These are phyloP conservation scores for Parmales sp. DNA, from an alignment of 108 stramenopile species.

Conservation along the genomic window DNA sequence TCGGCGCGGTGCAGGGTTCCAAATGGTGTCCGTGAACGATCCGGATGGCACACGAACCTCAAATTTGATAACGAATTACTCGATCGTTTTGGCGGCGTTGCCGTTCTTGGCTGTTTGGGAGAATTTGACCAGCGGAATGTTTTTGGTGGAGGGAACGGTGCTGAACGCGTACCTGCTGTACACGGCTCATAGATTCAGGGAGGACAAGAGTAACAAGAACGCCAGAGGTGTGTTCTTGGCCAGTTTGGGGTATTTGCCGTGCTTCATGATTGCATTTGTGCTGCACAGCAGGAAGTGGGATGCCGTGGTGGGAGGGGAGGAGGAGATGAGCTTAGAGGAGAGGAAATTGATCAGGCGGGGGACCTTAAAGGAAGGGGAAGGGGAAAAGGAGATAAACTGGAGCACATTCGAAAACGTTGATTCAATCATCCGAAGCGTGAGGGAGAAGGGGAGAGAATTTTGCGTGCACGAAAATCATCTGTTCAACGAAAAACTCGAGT, in stretches of 20 bases:
- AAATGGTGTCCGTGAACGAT: constrained; percentile 69
- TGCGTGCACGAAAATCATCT: constrained; percentile 77
- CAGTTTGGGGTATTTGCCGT: constrained; percentile 92
- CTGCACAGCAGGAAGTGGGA: constrained; percentile 83
- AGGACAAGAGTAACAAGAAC: constrained; percentile 78
- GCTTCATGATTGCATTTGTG: constrained; percentile 77
- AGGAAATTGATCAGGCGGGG: constrained; percentile 19
- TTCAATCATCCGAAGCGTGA: constrained; percentile 41
- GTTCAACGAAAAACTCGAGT: too few species aligned
- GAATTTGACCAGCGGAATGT: constrained; percentile 89
- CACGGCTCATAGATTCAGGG: constrained; percentile 40
- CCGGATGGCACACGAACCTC: constrained; percentile 70
- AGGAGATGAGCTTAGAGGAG: too few species aligned
- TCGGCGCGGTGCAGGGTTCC: too few species aligned
- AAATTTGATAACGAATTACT: constrained; percentile 63
- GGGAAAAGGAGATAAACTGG: constrained; percentile 25
- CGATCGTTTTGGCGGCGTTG: constrained; percentile 66
- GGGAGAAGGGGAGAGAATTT: constrained; percentile 58
- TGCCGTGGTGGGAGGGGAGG: constrained; percentile 27
- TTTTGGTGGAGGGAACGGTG: constrained; percentile 78
- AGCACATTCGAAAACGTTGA: constrained; percentile 25
- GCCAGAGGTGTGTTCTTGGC: constrained; percentile 88
- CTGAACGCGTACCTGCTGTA: constrained; percentile 69
- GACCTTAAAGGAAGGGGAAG: too few species aligned
- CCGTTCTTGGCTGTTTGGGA: constrained; percentile 63